A percentile compares a stretch with the other conserved stretches of the same genome.
These are phyloP conservation scores for Talaromyces sp. DNA, from an alignment of 2,329 filamentous ascomycete genomes.

Conservation along the genomic window DNA sequence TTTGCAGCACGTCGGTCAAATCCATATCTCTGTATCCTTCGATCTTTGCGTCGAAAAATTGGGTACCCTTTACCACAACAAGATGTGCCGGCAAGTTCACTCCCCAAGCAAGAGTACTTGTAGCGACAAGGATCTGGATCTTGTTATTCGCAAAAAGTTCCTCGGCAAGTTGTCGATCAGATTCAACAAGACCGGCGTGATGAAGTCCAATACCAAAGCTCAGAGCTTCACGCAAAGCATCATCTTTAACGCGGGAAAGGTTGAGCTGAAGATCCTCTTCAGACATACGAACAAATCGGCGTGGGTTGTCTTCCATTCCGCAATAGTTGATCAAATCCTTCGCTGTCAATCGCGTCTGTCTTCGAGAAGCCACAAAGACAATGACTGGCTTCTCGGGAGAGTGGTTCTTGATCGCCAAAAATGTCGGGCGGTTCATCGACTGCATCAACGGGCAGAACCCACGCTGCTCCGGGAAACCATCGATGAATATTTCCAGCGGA, in stretches of 20 bases:
- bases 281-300: slow-evolving; percentile 86
- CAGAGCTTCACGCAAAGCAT: slow-evolving; percentile 85
- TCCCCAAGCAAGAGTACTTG: slow-evolving; percentile 94
- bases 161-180: slow-evolving; percentile 84
- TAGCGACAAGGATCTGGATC: slow-evolving; percentile 93
- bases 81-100: slow-evolving; percentile 95
- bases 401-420: slow-evolving; percentile 92
- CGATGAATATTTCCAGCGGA: slow-evolving; percentile 91
- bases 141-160: slow-evolving; percentile 97
- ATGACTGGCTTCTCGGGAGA: slow-evolving; percentile 96
- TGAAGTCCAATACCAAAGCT: slow-evolving; percentile 96
- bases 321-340: slow-evolving; percentile 97
- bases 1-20: slow-evolving; percentile 93
- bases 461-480: slow-evolving; percentile 90
- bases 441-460: slow-evolving; percentile 98
- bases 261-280: slow-evolving; percentile 90
- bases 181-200: slow-evolving; percentile 93
- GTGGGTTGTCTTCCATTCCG: slow-evolving; percentile 96
- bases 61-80: slow-evolving; percentile 95
- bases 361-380: slow-evolving; percentile 91
- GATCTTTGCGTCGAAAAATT: slow-evolving; percentile 96
- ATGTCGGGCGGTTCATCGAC: slow-evolving; percentile 96
- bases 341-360: slow-evolving; percentile 90
- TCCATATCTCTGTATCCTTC: slow-evolving; percentile 99
- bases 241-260: slow-evolving; percentile 85